Base-by-base conservation (phyloP, 495 filamentous ascomycete species). In the Lindgomyces ingoldianus region DNA sequence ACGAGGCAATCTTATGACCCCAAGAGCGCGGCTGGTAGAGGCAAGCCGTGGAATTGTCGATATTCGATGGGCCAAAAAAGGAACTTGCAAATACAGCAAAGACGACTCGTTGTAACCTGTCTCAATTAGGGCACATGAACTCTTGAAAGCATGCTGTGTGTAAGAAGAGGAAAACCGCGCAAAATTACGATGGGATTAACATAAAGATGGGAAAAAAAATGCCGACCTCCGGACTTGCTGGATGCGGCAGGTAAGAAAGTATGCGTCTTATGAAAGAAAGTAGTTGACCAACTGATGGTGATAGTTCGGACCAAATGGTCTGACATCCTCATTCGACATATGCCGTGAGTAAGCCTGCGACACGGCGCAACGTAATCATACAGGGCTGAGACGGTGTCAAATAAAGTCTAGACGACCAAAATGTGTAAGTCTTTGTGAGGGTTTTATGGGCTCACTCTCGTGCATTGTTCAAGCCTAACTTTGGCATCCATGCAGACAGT, bases 261-360 rank as follows among this genome's bases (percentile, higher is more conserved):
- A 27, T 29, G 49, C 9, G 49, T 52, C 49, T 56, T 56, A 56
- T 41, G 52, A 26, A 4, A 56, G 52, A 26, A 4, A 56, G 52
- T 30, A 42, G 29, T 56, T 56, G 25, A 21, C 52, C 29, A 19
- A 21, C 29, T 21, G 36, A 14, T 18, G 52, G 29, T 42, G 21
- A 33, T 21, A 18, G 33, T 56, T 56, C 52, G 49, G 49, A 8
- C 49, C 26, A 30, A 18, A 12, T 49, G 46, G 16, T 25, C 27
- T 3, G 4, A 1, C 4, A 30, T n/a, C 10, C 25, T 33, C 50
- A 29, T 53, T 29, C 25, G 24, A 19, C 33, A 30, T 16, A 16
- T 12, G 22, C n/a, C 50, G 25, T 39, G 52, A 56, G 52, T 56
- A 56, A 56, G 52, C 52, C 52, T n/a, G 52, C 45, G 4, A n/a